Evolutionary conservation across 2,329 filamentous ascomycete genomes (phyloP).

Genomic region (Arthrobotrys musiformis): DNA sequence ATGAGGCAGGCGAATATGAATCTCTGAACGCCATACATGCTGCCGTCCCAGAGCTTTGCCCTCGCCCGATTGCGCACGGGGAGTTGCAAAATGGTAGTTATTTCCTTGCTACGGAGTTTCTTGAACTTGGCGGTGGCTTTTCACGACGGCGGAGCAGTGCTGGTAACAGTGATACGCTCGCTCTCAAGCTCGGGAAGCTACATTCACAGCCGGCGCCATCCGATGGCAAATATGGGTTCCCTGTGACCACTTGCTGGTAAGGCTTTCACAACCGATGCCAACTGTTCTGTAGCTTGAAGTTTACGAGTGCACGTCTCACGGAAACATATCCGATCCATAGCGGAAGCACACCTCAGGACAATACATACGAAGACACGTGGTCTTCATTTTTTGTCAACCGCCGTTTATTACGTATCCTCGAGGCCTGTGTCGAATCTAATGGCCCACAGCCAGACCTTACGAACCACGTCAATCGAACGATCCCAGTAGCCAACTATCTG

Average conservation of each 20-base stretch:
- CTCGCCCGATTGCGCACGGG: constrained; percentile 79
- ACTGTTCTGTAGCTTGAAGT: background rate
- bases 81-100: constrained; percentile 65
- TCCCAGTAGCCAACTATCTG: constrained; percentile 28
- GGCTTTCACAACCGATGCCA: background rate
- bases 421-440: constrained; percentile 65
- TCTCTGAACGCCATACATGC: constrained; percentile 84
- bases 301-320: background rate
- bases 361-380: constrained; percentile 78
- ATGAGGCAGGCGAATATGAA: constrained; percentile 75
- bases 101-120: constrained; percentile 81
- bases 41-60: constrained; percentile 78
- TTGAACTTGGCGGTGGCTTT: constrained; percentile 69
- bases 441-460: constrained; percentile 73
- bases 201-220: constrained; percentile 79
- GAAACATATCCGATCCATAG: constrained; percentile 61
- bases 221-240: constrained; percentile 80
- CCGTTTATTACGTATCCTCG: constrained; percentile 74
- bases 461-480: constrained; percentile 70
- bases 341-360: constrained; percentile 84
- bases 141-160: constrained; percentile 61
- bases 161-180: constrained; percentile 72
- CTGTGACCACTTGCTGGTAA: constrained; percentile 77
- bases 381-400: constrained; percentile 85
- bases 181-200: constrained; percentile 79